Conservation (phyloP, 768 basidiomycete genomes). For the Lactarius quietus region DNA sequence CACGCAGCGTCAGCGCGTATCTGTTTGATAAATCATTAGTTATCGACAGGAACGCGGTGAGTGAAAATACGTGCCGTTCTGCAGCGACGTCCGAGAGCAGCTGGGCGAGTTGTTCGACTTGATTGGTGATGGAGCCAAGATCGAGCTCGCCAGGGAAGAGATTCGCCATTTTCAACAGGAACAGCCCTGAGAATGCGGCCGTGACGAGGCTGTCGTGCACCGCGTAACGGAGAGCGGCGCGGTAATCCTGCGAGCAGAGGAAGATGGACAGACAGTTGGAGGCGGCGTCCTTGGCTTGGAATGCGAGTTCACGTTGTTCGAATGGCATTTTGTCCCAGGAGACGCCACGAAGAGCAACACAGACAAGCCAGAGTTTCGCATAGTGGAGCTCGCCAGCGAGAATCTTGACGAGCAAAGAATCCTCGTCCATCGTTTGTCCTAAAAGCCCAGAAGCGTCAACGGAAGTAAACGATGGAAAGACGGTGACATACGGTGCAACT, state of each 20-base stretch:
- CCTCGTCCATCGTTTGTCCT: constrained; percentile 82
- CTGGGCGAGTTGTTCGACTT: constrained; percentile 89
- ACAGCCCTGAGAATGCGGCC: constrained; percentile 86
- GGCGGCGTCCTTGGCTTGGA: constrained; percentile 93
- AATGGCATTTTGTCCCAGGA: constrained; percentile 97
- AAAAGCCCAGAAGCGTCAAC: constrained; percentile 18
- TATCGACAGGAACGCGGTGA: neutral
- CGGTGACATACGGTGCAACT: constrained; percentile 61
- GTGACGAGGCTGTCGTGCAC: constrained; percentile 92
- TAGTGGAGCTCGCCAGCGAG: constrained; percentile 87
- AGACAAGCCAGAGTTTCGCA: constrained; percentile 93
- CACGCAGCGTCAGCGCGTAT: constrained; percentile 85
- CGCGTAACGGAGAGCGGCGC: constrained; percentile 86
- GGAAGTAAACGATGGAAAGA: neutral
- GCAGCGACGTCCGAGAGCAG: constrained; percentile 90
- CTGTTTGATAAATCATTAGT: constrained; percentile 36
- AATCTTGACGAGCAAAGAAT: constrained; percentile 81
- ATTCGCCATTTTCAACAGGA: constrained; percentile 91
- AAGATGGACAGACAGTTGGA: constrained; percentile 82
- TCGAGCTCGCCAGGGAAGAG: constrained; percentile 87
- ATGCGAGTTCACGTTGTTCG: constrained; percentile 91
- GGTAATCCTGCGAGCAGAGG: constrained; percentile 73
- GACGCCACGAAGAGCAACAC: constrained; percentile 85
- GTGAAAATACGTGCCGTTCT: constrained; percentile 55
- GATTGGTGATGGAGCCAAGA: constrained; percentile 65